Conservation (phyloP, 441 rosid species). For the Erodium trifolium region DNA sequence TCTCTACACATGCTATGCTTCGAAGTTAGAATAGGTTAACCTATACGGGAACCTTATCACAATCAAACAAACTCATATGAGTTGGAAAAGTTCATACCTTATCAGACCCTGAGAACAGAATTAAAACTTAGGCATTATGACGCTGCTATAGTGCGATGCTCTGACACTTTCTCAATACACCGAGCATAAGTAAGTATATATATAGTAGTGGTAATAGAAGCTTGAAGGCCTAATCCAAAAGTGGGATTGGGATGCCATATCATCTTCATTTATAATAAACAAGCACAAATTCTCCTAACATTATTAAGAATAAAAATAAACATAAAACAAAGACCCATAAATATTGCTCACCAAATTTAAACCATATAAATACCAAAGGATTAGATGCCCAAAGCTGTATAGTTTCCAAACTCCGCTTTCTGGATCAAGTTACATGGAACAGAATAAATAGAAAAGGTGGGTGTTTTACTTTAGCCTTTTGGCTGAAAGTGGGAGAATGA, state of each 20-base stretch:
- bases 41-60: background rate
- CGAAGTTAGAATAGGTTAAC: background rate
- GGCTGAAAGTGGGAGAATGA: background rate
- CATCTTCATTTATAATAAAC: background rate
- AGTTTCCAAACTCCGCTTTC: slow-evolving; percentile 2
- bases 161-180: background rate
- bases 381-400: slow-evolving; percentile 1
- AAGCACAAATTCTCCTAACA: slow-evolving; percentile 2
- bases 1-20: background rate
- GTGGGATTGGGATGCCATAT: background rate
- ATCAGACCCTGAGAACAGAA: background rate
- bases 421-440: background rate
- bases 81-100: background rate
- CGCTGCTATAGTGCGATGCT: background rate
- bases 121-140: background rate
- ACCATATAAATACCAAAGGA: background rate
- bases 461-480: background rate
- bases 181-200: background rate
- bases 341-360: background rate
- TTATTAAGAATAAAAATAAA: slow-evolving; percentile 6
- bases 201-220: background rate
- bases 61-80: background rate
- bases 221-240: background rate
- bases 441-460: background rate
- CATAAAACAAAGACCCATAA: background rate